Evolutionary conservation across 495 filamentous ascomycete genomes (phyloP).

Genomic region (Neurospora hispaniola): DNA sequence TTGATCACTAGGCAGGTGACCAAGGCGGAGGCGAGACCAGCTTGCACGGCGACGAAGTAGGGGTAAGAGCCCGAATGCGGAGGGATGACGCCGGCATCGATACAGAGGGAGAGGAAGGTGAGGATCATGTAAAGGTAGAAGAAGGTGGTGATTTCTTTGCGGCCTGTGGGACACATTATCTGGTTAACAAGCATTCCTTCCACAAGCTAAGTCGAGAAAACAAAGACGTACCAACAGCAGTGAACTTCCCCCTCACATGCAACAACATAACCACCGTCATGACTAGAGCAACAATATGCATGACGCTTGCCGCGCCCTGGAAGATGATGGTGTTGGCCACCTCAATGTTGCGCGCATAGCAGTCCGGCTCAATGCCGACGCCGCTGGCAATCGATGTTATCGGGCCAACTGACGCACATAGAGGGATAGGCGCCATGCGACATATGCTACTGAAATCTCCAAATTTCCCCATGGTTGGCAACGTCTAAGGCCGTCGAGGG

Average conservation of each 20-base stretch:
- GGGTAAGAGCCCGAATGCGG: constrained; percentile 69
- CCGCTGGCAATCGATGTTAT: constrained; percentile 51
- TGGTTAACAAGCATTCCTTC: constrained; percentile 1
- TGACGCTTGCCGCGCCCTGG: constrained; percentile 78
- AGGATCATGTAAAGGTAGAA: constrained; percentile 94
- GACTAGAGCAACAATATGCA: constrained; percentile 80
- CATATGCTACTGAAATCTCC: constrained; percentile 85
- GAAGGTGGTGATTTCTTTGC: constrained; percentile 95
- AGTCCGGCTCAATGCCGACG: constrained; percentile 76
- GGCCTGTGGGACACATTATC: constrained; percentile 46
- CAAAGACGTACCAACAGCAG: constrained; percentile 75
- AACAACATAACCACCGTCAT: constrained; percentile 97
- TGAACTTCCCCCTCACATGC: constrained; percentile 95
- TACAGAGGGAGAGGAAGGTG: constrained; percentile 76
- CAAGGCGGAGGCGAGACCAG: constrained; percentile 79
- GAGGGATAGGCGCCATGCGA: constrained; percentile 68
- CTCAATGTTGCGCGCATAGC: constrained; percentile 91
- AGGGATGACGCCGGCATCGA: constrained; percentile 89
- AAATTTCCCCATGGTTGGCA: constrained; percentile 60
- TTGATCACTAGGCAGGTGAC: constrained; percentile 89
- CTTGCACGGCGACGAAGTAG: constrained; percentile 85
- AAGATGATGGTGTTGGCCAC: constrained; percentile 98
- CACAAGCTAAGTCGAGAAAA: neutral
- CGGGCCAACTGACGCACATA: constrained; percentile 74
- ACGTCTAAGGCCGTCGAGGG: constrained; percentile 4